A percentile compares a stretch with the other conserved stretches of the same genome.
These are phyloP conservation scores for Chaetomiaceae sp. DNA, from an alignment of 2,329 filamentous ascomycete species.

Conservation along the genomic window DNA sequence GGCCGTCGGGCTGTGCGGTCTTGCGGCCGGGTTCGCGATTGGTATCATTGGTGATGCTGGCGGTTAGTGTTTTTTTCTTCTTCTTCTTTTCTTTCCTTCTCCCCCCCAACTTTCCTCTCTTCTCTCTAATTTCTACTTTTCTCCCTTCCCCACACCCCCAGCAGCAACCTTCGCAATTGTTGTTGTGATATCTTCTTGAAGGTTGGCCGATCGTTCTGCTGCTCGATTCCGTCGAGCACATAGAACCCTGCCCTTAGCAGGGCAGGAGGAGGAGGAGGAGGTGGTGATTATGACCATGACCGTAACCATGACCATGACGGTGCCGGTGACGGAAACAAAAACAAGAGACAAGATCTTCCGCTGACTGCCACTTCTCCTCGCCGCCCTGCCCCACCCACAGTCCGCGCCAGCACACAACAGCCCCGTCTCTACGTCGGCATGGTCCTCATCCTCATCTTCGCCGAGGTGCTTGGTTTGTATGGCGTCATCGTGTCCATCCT, in stretches of 20 bases:
- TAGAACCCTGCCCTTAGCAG: too few relatives aligned
- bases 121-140: not conserved
- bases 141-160: not conserved
- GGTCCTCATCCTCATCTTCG: conserved; percentile 99
- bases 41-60: conserved; percentile 85
- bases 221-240: too few relatives aligned
- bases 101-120: too few relatives aligned
- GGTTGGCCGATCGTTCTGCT: too few relatives aligned
- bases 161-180: too few relatives aligned
- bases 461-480: conserved; percentile 78
- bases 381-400: too few relatives aligned
- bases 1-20: conserved; percentile 72
- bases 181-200: too few relatives aligned
- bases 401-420: conserved; percentile 79
- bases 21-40: conserved; percentile 80
- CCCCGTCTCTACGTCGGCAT: conserved; percentile 90
- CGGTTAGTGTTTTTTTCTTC: conserved; percentile 1
- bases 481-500: conserved; percentile 45
- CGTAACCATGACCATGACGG: too few relatives aligned
- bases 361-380: too few relatives aligned
- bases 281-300: too few relatives aligned
- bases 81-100: not conserved
- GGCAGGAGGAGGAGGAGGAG: too few relatives aligned
- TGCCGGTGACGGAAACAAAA: too few relatives aligned
- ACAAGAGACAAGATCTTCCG: not conserved